These are phyloP conservation scores for Aspergillus baeticus DNA, from an alignment of 495 filamentous ascomycete genomes.

Conservation along the genomic window DNA sequence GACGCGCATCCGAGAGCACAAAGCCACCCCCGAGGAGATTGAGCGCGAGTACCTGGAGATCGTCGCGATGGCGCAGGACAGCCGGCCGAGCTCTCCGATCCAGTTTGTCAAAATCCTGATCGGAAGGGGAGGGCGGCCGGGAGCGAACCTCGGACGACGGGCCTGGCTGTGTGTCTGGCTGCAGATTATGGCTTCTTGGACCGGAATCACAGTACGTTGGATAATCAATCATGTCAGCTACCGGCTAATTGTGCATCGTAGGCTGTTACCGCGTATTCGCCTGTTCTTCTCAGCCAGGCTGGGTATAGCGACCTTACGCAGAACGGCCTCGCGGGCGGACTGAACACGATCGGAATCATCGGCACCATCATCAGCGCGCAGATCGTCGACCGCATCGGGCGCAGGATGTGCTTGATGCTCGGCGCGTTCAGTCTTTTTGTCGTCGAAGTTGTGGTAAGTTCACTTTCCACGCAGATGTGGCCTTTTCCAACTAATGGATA, in stretches of 20 bases:
- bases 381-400: constrained; percentile 51
- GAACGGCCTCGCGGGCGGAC: constrained; percentile 50
- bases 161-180: constrained; percentile 52
- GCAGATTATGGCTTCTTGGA: constrained; percentile 55
- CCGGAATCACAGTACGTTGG: constrained; percentile 45
- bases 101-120: constrained; percentile 38
- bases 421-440: constrained; percentile 31
- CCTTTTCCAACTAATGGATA: not conserved
- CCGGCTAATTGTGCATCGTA: constrained; percentile 16
- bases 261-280: constrained; percentile 43
- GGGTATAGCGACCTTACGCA: constrained; percentile 44
- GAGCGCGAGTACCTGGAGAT: constrained; percentile 44
- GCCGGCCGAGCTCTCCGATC: constrained; percentile 34
- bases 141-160: constrained; percentile 37
- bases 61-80: constrained; percentile 28
- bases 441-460: constrained; percentile 34
- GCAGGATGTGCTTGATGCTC: constrained; percentile 43
- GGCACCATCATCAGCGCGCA: constrained; percentile 54
- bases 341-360: constrained; percentile 55
- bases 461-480: not conserved
- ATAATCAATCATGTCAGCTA: constrained; percentile 10
- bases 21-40: constrained; percentile 27
- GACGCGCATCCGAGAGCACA: constrained; percentile 22
- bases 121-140: constrained; percentile 29
- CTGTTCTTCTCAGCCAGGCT: constrained; percentile 40